Evolutionary conservation across 1,284 basidiomycete genomes (phyloP).

Genomic region (Rhodotorula sp.): DNA sequence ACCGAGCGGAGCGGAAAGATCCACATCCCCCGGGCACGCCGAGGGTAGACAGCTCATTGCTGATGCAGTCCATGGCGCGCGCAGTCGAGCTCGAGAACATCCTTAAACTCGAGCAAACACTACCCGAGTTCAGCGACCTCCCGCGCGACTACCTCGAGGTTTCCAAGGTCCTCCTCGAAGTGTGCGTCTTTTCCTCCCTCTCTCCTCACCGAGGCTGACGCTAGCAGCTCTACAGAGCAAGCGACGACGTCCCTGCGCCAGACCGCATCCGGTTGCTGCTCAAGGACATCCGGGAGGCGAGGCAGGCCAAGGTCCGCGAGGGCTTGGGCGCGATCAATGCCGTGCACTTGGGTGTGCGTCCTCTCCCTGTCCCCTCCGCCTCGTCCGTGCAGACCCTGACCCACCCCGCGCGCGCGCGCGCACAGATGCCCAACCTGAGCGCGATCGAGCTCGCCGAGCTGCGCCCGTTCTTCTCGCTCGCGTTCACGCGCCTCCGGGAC

Average conservation of each 20-base stretch:
- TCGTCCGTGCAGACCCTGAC: neutral
- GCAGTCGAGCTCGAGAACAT: constrained; percentile 73
- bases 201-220: neutral
- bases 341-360: constrained; percentile 65
- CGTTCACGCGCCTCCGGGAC: constrained; percentile 38
- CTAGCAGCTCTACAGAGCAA: constrained; percentile 61
- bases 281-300: constrained; percentile 89
- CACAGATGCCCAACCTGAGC: constrained; percentile 77
- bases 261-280: constrained; percentile 79
- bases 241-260: constrained; percentile 81
- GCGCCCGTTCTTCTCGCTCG: constrained; percentile 69
- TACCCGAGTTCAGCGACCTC: constrained; percentile 47
- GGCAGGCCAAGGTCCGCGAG: constrained; percentile 87
- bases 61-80: too few species aligned
- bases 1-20: too few species aligned
- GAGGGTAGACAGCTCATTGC: too few species aligned
- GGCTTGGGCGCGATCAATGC: constrained; percentile 62
- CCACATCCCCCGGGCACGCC: too few species aligned
- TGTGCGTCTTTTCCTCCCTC: constrained; percentile 59
- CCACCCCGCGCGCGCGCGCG: neutral
- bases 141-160: constrained; percentile 82
- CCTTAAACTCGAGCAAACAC: constrained; percentile 47
- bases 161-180: constrained; percentile 82
- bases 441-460: constrained; percentile 92
- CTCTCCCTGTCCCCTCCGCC: neutral